Base-by-base conservation (phyloP, 2,329 filamentous ascomycete genomes). In the Diaporthe sp. region DNA sequence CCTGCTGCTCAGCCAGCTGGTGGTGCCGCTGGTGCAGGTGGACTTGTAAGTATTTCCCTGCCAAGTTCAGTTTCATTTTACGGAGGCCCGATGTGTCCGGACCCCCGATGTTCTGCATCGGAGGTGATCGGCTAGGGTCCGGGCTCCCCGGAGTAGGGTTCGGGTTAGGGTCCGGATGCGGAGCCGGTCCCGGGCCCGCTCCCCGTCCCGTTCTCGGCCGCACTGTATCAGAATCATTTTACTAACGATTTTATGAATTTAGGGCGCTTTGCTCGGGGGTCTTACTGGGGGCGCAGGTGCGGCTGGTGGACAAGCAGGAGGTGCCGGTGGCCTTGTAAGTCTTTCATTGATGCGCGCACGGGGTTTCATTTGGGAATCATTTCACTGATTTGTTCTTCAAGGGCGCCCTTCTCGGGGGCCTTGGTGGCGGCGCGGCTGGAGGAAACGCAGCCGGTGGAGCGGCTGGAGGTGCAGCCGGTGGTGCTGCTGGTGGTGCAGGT, bases 281-380 rank as follows among this genome's bases (percentile, higher is more conserved):
- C 4, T 72, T 8, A 72, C 70, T 2, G 68, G 68, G 7, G 73
- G 55, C 12, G 71, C 42, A 2, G 65, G 65, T 5, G 65, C 34
- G 1, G 72, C 60, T 12, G 67, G 57, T 6, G 67, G n/a, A 5
- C 53, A 31, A 1, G 61, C 51, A 12, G 67, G 57, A 4, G 67
- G 34, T 17, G 63, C 71, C 15, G 72, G 61, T 4, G 60, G 60
- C 12, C 67, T 75, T 6, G 57, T 58, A 58, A 39, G 55, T 8
- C 6, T 31, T 6, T 20, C 17, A 15, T 17, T 65, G 17, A 34
- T 10, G 37, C 10, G 37, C 37, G 9, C 37, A 10, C 37, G 9
- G 37, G 1, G 9, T 37, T 37, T 37, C 10, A 37, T 37, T 37
- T 37, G 37, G 37, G 37, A 37, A 37, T 12, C 37, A 37, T 37